Percentiles rank a stretch among this genome's conserved stretches.
These are phyloP conservation scores for barrel medic (Medicago truncatula) DNA, from an alignment of 306 rosid genomes.

Conservation along the genomic window MtrunA17r5.0-ANR NC_053043.1:13307001-13307500, in stretches of 20 bases:
- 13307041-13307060: conserved; percentile 62
- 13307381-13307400: conserved; percentile 76
- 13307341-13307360: conserved; percentile 95
- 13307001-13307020: conserved; percentile 16
- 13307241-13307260: conserved; percentile 94
- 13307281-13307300: conserved; percentile 19
- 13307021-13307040: conserved; percentile 10
- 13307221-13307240: conserved; percentile 84
- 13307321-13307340: conserved; percentile 34
- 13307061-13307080: conserved; percentile 49
- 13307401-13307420: conserved; percentile 68
- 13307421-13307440: conserved; percentile 66
- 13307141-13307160: conserved; percentile 81
- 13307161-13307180: conserved; percentile 77
- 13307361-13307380: conserved; percentile 92
- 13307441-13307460: conserved; percentile 72
- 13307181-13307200: conserved; percentile 74
- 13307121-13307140: conserved; percentile 78
- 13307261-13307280: conserved; percentile 43
- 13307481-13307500: conserved; percentile 47
- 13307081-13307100: conserved; percentile 75
- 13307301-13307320: conserved; percentile 37
- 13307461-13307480: conserved; percentile 53
- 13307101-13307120: conserved; percentile 98
- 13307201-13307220: conserved; percentile 78